A percentile compares a stretch with the other conserved stretches of the same genome.
phyloP scores from a whole-genome alignment of 768 basidiomycete genomes.

The Amylocystis lapponica region DNA sequence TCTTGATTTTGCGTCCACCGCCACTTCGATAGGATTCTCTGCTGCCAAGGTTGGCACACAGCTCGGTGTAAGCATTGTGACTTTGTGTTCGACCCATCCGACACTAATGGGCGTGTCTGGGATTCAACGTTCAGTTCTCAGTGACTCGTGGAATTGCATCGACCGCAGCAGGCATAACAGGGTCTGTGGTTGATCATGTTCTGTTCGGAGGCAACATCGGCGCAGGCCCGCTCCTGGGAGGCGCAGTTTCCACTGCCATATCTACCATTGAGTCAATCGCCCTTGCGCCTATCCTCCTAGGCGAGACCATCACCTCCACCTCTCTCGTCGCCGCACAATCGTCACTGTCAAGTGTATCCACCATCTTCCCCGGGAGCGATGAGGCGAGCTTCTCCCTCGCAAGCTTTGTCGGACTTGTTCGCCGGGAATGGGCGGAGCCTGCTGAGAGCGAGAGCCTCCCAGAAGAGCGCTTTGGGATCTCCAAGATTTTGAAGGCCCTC shows the following conservation, averaged over 20 bases:
- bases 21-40: constrained; percentile 59
- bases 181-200: constrained; percentile 57
- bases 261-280: constrained; percentile 66
- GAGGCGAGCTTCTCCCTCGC: constrained; percentile 79
- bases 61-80: constrained; percentile 49
- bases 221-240: constrained; percentile 50
- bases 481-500: constrained; percentile 62
- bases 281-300: constrained; percentile 67
- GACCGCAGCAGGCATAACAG: constrained; percentile 51
- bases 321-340: constrained; percentile 69
- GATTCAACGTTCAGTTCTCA: constrained; percentile 46
- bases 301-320: constrained; percentile 72
- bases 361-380: constrained; percentile 68
- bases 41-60: constrained; percentile 63
- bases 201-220: constrained; percentile 58
- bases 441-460: constrained; percentile 48
- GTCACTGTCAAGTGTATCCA: constrained; percentile 67
- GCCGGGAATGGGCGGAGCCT: constrained; percentile 65
- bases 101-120: constrained; percentile 4
- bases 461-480: constrained; percentile 54
- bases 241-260: constrained; percentile 55
- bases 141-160: constrained; percentile 58
- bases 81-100: neutral
- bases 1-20: constrained; percentile 60
- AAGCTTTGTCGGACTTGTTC: constrained; percentile 76